Base-by-base conservation (phyloP, 805 yeast species). In the Cyberlindnera xishuangbannaensis region DNA sequence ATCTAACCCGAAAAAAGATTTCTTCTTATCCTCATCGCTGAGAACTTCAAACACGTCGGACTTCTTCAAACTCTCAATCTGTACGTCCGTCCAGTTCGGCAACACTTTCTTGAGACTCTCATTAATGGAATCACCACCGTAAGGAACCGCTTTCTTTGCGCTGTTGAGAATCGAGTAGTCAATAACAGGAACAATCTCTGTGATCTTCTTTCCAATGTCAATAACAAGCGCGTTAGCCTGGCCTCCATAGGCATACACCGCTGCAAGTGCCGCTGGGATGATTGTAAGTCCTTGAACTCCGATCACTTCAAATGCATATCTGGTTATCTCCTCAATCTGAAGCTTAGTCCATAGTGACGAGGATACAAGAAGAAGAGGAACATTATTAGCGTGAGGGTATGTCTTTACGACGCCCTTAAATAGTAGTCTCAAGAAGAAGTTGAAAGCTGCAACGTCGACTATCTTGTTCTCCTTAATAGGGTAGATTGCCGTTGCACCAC, bases 41-140 rank as follows among this genome's bases (percentile, higher is more conserved):
- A 87, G 67, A 7, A 85, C 82, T 62, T 90, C 97, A 53, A 65
- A 90, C 30, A 90, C 83, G 1, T 69, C 62, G 1, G 95, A 82
- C 38, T 56, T 65, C 55, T 90, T 90, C 56, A 90, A 69, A 15
- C 67, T 72, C 51, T 83, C 95, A 34, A 87, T 68, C 59, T 85
- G 94, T 1, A 53, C 53, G 0, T 49, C 59, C 1, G 67, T 50
- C 15, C 85, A 64, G 7, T 69, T 56, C 3, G 95, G 88, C 41
- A 86, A 65, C n/a, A 66, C 37, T 35, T 63, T 59, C 12, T 56
- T 40, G 34, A 90, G 59, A 10, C 61, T 62, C 15, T 64, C 57
- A 47, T 83, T 83, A 24, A 90, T 80, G 18, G 61, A 52, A 12
- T 60, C 44, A 2, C 95, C 88, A 10, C 98, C 98, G 11, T 50